Conservation (phyloP, 805 yeast genomes). For the Lachancea meyersii region DNA sequence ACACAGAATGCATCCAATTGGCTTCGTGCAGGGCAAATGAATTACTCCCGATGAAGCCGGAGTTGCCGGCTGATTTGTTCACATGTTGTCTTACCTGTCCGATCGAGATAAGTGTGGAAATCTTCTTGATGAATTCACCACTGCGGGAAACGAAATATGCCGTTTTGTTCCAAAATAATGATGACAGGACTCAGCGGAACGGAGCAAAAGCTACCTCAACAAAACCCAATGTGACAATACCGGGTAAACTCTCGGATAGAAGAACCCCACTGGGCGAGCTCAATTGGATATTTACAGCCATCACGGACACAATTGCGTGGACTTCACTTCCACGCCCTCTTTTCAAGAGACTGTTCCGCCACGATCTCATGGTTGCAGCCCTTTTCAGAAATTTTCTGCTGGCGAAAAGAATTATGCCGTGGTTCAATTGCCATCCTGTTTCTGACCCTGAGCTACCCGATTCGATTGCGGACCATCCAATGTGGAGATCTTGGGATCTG, state of each 20-base stretch:
- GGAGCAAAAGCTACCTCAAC: conserved; percentile 13
- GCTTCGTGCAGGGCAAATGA: conserved; percentile 91
- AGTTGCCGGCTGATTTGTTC: conserved; percentile 90
- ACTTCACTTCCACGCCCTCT: conserved; percentile 80
- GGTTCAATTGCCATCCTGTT: conserved; percentile 86
- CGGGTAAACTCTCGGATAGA: conserved; percentile 87
- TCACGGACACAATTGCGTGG: conserved; percentile 98
- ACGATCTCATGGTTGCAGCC: conserved; percentile 95
- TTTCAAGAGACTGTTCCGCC: conserved; percentile 86
- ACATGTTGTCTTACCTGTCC: conserved; percentile 95
- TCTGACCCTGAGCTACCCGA: conserved; percentile 93
- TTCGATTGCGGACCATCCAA: conserved; percentile 67
- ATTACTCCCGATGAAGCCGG: conserved; percentile 85
- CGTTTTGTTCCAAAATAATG: conserved; percentile 34
- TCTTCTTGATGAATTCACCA: conserved; percentile 85
- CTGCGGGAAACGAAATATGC: conserved; percentile 42
- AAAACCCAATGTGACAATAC: conserved; percentile 53
- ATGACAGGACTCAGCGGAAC: conserved; percentile 21
- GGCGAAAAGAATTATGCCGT: conserved; percentile 91
- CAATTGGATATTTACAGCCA: conserved; percentile 96
- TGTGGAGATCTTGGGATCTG: conserved; percentile 98
- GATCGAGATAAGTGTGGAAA: conserved; percentile 84
- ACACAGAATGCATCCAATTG: conserved; percentile 81
- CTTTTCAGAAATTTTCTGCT: conserved; percentile 84
- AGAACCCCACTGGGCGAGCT: conserved; percentile 93